Evolutionary conservation across 2,329 filamentous ascomycete genomes (phyloP).

Genomic region (Trichoderma sp.): DNA sequence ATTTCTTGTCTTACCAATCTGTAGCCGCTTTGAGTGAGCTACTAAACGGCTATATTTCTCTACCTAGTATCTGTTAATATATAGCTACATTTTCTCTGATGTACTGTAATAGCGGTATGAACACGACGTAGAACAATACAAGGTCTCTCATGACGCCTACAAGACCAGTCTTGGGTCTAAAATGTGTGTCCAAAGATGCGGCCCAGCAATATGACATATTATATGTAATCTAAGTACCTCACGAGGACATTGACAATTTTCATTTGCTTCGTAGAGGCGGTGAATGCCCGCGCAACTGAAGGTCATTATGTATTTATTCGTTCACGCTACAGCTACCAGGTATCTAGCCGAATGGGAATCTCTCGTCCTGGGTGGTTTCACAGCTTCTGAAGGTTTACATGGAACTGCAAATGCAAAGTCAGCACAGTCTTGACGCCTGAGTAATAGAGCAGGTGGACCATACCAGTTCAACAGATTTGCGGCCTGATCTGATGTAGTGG

Average conservation of each 20-base stretch:
- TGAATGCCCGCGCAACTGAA: neutral
- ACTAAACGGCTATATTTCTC: neutral
- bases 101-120: too few species aligned
- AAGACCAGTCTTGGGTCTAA: neutral
- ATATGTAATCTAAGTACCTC: neutral
- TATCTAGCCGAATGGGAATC: neutral
- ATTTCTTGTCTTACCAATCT: neutral
- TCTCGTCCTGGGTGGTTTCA: neutral
- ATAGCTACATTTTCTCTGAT: too few species aligned
- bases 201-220: neutral
- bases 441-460: neutral
- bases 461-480: slow-evolving; percentile 36
- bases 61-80: too few species aligned
- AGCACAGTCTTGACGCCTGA: neutral
- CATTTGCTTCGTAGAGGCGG: neutral
- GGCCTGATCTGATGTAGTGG: slow-evolving; percentile 31
- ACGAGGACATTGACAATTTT: neutral
- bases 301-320: neutral
- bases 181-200: neutral
- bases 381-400: slow-evolving; percentile 26
- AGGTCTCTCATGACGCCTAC: neutral
- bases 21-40: neutral
- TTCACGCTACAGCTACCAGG: neutral
- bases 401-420: slow-evolving; percentile 27
- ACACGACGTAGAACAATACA: too few species aligned